These are phyloP conservation scores for Lachancea kluyveri DNA, from an alignment of 805 yeast genomes.

Conservation along the genomic window DNA sequence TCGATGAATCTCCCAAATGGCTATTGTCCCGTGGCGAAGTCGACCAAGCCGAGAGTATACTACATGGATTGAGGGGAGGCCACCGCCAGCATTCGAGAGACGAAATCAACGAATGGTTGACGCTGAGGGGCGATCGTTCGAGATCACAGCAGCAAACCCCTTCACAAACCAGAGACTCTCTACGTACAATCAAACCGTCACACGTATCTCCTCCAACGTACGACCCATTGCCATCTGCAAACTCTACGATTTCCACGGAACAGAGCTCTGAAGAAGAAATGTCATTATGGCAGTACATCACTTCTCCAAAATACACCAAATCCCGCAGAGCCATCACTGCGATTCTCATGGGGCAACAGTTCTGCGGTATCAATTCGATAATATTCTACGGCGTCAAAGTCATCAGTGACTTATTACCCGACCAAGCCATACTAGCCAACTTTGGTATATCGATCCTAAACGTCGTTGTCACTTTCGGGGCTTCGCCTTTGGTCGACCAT, in stretches of 20 bases:
- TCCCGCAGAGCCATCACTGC: constrained; percentile 64
- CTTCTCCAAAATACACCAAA: constrained; percentile 43
- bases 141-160: too few relatives aligned
- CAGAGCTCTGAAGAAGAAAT: too few relatives aligned
- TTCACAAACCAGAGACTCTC: too few relatives aligned
- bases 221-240: too few relatives aligned
- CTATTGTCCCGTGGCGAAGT: constrained; percentile 32
- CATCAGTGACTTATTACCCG: constrained; percentile 64
- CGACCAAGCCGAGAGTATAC: constrained; percentile 35
- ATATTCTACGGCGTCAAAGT: constrained; percentile 90
- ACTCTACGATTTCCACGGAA: too few relatives aligned
- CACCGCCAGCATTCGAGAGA: constrained; percentile 23
- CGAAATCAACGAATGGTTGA: constrained; percentile 21
- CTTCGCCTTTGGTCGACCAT: constrained; percentile 72
- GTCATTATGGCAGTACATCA: constrained; percentile 41
- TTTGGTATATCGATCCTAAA: constrained; percentile 72
- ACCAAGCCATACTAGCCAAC: constrained; percentile 63
- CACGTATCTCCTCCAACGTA: too few relatives aligned
- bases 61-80: constrained; percentile 33
- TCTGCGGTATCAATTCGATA: constrained; percentile 88
- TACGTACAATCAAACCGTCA: too few relatives aligned
- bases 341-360: constrained; percentile 78
- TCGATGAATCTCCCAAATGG: constrained; percentile 86
- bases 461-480: constrained; percentile 61
- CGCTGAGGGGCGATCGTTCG: too few relatives aligned